Percentiles rank a stretch among this genome's conserved stretches.
Evolutionary conservation across 73 alveolate genomes (phyloP).

Genomic region (Strombidium stylifer): DNA sequence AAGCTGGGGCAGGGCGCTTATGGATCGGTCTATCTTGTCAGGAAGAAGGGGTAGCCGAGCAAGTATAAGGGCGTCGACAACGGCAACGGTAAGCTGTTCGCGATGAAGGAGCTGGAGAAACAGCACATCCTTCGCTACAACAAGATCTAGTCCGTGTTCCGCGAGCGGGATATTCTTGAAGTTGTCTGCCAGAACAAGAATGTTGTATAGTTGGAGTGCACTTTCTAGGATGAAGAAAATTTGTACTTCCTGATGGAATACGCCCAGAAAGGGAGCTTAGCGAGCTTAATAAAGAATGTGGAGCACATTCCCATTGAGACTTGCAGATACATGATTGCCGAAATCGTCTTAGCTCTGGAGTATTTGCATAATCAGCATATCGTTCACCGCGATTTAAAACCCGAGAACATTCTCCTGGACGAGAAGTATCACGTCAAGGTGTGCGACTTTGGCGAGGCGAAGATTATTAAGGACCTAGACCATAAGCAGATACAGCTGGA

Average conservation of each 20-base stretch:
- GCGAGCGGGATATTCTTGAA: slow-evolving; percentile 55
- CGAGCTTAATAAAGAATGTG: slow-evolving; percentile 13
- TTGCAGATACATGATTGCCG: too few species aligned
- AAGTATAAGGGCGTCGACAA: too few species aligned
- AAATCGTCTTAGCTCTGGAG: slow-evolving; percentile 36
- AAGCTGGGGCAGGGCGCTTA: slow-evolving; percentile 56
- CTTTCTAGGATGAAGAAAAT: slow-evolving; percentile 59
- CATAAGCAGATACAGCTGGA: too few species aligned
- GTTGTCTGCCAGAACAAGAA: slow-evolving; percentile 37
- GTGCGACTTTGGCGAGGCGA: slow-evolving; percentile 51
- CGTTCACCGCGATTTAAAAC: slow-evolving; percentile 50
- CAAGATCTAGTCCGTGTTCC: slow-evolving; percentile 33
- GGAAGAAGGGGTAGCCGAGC: slow-evolving; percentile 39
- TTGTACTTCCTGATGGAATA: slow-evolving; percentile 63
- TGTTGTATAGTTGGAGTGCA: slow-evolving; percentile 43
- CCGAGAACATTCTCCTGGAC: slow-evolving; percentile 44
- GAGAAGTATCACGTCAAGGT: slow-evolving; percentile 28
- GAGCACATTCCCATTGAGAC: neutral
- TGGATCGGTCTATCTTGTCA: slow-evolving; percentile 52
- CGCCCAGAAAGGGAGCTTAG: slow-evolving; percentile 55
- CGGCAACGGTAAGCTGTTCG: slow-evolving; percentile 16
- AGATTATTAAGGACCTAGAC: neutral
- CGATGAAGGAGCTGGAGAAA: slow-evolving; percentile 49
- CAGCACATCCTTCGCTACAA: slow-evolving; percentile 28
- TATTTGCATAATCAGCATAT: slow-evolving; percentile 19